Evolutionary conservation across 495 filamentous ascomycete species (phyloP), one percentile per base, ranked within the genome.

Genomic region (Penicillium lagena): DNA sequence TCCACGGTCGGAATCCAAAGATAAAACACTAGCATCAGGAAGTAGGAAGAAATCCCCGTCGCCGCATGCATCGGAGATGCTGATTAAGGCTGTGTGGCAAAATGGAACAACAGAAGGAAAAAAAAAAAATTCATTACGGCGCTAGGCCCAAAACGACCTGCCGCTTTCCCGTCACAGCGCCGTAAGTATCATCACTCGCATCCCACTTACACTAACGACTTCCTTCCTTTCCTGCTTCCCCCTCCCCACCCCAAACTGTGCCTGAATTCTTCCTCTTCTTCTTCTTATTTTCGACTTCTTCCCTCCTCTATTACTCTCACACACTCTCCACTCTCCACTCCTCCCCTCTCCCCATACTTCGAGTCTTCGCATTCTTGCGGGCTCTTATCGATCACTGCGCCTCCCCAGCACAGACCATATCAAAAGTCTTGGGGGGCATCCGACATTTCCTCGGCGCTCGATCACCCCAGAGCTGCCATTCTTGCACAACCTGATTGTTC

Each of bases 401-500:
- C 42, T 40, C 49, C 43, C 38, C 37, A 51, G 47, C 52, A 54
- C 50, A 52, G 53, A 52, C 55, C 49, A 56, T 56, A 54, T 54
- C 40, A 41, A 30, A 29, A 40, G 39, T 46, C 22, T 22, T 22
- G 22, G 36, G 39, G 46, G 50, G 46, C 45, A 51, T 47, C 51
- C 51, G 51, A 55, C 48, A 54, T 61, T 55, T 56, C 54, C 46
- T 51, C 55, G 61, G 56, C 49, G 58, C 56, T 66, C 56, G 54
- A 34, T 22, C 22, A 4, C 9, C 46, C 44, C 52, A 58, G 63
- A 60, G 54, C 50, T 57, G 60, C 60, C 60, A 60, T 59, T 52
- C 46, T 54, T 54, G 53, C 55, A 57, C 56, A 58, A 56, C 56
- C 56, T 52, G 53, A 57, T 62, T 46, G 38, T 46, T 54, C 54